A percentile compares a stretch with the other conserved stretches of the same genome.
Conservation (phyloP, 768 basidiomycete genomes). For the Suillus brevipes region DNA sequence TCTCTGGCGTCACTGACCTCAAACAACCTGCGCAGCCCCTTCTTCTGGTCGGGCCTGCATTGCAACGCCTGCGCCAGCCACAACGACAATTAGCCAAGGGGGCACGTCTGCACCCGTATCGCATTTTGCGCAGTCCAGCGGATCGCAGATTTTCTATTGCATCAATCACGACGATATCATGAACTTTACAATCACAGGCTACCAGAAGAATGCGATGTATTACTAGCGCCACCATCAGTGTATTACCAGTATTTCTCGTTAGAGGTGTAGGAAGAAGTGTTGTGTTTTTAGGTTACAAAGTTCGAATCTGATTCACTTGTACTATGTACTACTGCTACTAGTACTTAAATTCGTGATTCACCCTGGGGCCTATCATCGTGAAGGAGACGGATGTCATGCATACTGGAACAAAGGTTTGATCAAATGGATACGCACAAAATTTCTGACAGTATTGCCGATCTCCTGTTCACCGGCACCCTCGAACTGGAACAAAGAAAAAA, state of each 20-base stretch:
- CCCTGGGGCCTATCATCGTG: background rate
- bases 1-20: constrained; percentile 8
- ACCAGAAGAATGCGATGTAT: constrained; percentile 18
- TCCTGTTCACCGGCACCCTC: background rate
- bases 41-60: constrained; percentile 51
- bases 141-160: constrained; percentile 13
- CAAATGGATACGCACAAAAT: background rate
- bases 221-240: constrained; percentile 14
- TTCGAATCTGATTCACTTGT: background rate
- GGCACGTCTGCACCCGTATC: constrained; percentile 58
- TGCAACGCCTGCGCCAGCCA: constrained; percentile 47
- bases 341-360: background rate
- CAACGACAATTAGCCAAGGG: constrained; percentile 43
- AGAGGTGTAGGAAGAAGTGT: constrained; percentile 4
- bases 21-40: constrained; percentile 28
- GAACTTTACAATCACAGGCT: background rate
- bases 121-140: constrained; percentile 34
- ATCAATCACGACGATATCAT: constrained; percentile 1
- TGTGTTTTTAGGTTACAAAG: background rate
- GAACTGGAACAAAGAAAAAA: background rate
- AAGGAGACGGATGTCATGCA: background rate
- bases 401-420: background rate
- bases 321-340: background rate
- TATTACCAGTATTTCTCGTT: constrained; percentile 13
- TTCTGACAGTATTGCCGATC: background rate